A percentile compares a stretch with the other conserved stretches of the same genome.
These are phyloP conservation scores for Coniochaeta sp. DNA, from an alignment of 2,329 filamentous ascomycete species.

Conservation along the genomic window DNA sequence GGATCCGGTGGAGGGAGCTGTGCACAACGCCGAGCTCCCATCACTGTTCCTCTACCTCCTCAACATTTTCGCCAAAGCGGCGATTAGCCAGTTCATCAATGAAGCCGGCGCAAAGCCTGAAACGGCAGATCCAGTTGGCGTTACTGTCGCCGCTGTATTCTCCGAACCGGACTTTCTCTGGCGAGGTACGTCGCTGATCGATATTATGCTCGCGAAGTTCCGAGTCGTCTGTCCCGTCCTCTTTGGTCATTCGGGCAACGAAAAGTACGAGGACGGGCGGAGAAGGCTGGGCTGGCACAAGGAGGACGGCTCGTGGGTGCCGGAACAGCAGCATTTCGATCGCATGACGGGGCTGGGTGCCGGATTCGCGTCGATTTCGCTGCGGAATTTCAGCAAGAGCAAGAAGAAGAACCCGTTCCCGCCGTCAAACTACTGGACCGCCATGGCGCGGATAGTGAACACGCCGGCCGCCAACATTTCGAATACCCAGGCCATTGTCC, in stretches of 20 bases:
- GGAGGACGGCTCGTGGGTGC: slow-evolving; percentile 51
- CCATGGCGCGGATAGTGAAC: slow-evolving; percentile 69
- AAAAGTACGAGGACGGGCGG: slow-evolving; percentile 63
- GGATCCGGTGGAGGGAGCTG: slow-evolving; percentile 30
- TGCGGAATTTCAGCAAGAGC: slow-evolving; percentile 73
- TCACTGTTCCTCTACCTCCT: slow-evolving; percentile 63
- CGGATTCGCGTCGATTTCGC: slow-evolving; percentile 74
- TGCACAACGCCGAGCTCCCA: slow-evolving; percentile 41
- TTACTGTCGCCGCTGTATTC: slow-evolving; percentile 62
- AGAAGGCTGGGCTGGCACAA: slow-evolving; percentile 66
- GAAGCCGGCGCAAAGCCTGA: slow-evolving; percentile 52
- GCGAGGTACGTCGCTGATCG: slow-evolving; percentile 60
- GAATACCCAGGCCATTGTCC: slow-evolving; percentile 65
- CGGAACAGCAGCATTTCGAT: slow-evolving; percentile 68
- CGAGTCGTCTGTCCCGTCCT: slow-evolving; percentile 74
- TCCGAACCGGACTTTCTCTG: slow-evolving; percentile 55
- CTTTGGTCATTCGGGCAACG: slow-evolving; percentile 73
- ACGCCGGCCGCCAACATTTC: slow-evolving; percentile 60
- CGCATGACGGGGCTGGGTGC: slow-evolving; percentile 77
- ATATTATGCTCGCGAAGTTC: slow-evolving; percentile 76
- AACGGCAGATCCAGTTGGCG: slow-evolving; percentile 64
- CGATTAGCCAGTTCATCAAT: slow-evolving; percentile 57
- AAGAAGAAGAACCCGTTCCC: slow-evolving; percentile 67
- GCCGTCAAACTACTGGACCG: slow-evolving; percentile 74
- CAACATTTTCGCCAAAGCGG: slow-evolving; percentile 61